Evolutionary conservation across 306 rosid genomes (phyloP), one percentile per base, ranked within the genome.

Genomic region (Quercus alba): DNA sequence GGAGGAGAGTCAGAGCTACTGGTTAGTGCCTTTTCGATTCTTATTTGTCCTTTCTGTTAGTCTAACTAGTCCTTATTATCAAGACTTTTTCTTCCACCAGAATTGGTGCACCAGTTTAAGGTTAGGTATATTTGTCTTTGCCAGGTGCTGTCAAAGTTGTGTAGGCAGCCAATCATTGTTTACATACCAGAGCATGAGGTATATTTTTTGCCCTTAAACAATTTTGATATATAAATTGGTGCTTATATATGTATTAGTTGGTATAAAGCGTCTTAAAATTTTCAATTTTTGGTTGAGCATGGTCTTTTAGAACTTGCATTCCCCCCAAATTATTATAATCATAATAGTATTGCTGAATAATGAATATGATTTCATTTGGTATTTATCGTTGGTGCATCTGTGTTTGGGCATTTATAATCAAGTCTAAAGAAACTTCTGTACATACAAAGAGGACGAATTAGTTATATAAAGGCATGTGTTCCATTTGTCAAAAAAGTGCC

Each of bases 171-270:
- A 73, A 87, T 95, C 74, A 62, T 78, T 72, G 94, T 95, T 68
- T 95, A 93, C 91, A 89, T 95, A 82, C 98, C 99, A 44, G 98
- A 91, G 89, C 93, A 91, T 33, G 99, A 95, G 98, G 98, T 95
- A 91, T 75, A 19, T 30, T 46, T 75, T 33, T 75, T 61, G 79
- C 41, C 74, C 78, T 76, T 59, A 35, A 35, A 76, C 80, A 78
- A 73, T 56, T 73, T 52, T 15, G 31, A 7, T 30, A 28, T 31
- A 49, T 33, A 73, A 70, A 54, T 75, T 68, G 69, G 41, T 56
- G 46, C 49, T 75, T 59, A 52, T 78, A 69, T 69, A 26, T 83
- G 62, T 33, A 7, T 35, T 77, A 44, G 31, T 30, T 64, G 52
- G 56, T 33, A 62, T 56, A 66, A 69, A 31, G 38, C 3, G 31